phyloP scores from a whole-genome alignment of 441 rosid species.

The Adansonia grandidieri region DNA sequence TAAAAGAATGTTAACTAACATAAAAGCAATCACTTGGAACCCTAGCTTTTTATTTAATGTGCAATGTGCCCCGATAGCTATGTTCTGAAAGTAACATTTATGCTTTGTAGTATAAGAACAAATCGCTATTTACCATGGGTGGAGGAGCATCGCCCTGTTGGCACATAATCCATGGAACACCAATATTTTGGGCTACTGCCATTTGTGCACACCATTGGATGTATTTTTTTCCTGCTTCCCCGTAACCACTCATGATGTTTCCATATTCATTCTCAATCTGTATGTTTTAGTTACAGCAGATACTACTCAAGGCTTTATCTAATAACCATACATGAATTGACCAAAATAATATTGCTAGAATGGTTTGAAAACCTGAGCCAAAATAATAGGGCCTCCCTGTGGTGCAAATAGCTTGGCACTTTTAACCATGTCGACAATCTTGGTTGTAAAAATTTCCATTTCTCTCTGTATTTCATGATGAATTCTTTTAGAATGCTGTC shows the following conservation, averaged over 20 bases:
- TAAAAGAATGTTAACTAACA: not conserved
- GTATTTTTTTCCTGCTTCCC: conserved; percentile 47
- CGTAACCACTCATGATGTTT: conserved; percentile 43
- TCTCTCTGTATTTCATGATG: conserved; percentile 33
- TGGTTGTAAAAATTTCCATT: conserved; percentile 52
- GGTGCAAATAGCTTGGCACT: conserved; percentile 48
- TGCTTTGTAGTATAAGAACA: not conserved
- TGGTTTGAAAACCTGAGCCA: conserved; percentile 60
- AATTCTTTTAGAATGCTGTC: not conserved
- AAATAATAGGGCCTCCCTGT: conserved; percentile 57
- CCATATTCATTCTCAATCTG: conserved; percentile 63
- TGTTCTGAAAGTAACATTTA: not conserved
- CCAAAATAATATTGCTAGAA: not conserved
- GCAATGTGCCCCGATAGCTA: not conserved
- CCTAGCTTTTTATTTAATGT: not conserved
- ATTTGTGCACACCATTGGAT: conserved; percentile 52
- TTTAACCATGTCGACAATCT: conserved; percentile 49
- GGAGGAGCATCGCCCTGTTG: conserved; percentile 48
- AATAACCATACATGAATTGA: not conserved
- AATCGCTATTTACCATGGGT: conserved; percentile 25
- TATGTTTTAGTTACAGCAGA: not conserved
- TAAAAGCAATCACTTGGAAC: not conserved
- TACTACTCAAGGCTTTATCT: not conserved
- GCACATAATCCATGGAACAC: conserved; percentile 66
- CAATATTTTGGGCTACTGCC: conserved; percentile 49